These are phyloP conservation scores for Clitoria ternatea DNA, from an alignment of 306 rosid species.

Conservation along the genomic window DNA sequence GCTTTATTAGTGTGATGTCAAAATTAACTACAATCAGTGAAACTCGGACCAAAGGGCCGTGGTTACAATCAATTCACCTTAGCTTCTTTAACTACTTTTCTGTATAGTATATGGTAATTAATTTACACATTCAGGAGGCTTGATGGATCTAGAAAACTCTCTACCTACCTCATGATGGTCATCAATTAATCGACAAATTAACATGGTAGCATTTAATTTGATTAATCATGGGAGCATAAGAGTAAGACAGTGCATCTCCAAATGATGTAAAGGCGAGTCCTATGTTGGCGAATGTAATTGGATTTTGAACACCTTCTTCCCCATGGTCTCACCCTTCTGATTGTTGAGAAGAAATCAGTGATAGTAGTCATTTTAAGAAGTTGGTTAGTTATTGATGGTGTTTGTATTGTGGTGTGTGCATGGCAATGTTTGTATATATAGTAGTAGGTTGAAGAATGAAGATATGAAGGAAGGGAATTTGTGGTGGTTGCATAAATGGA, in stretches of 20 bases:
- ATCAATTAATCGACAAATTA: neutral
- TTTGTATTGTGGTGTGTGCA: neutral
- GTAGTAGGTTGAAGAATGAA: neutral
- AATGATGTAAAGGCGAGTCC: conserved; percentile 78
- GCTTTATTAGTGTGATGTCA: neutral
- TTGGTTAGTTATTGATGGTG: neutral
- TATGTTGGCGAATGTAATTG: conserved; percentile 60
- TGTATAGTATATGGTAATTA: neutral
- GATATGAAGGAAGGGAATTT: conserved; percentile 37
- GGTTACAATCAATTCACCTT: neutral
- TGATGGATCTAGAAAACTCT: too few species aligned
- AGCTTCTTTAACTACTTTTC: neutral
- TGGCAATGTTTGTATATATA: neutral
- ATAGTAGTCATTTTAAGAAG: conserved; percentile 12
- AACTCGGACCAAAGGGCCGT: neutral
- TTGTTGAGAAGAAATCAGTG: conserved; percentile 31
- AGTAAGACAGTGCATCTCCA: conserved; percentile 89
- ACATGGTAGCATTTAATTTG: neutral
- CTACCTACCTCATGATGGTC: too few species aligned
- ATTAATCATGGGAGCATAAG: conserved; percentile 65
- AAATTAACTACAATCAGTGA: neutral
- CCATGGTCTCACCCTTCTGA: conserved; percentile 47
- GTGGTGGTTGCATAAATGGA: conserved; percentile 47
- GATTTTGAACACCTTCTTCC: conserved; percentile 59
- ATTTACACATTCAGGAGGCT: conserved; percentile 3